These are phyloP conservation scores for Hyaloscypha hepaticicola DNA, from an alignment of 495 filamentous ascomycete genomes.

Conservation along the genomic window DNA sequence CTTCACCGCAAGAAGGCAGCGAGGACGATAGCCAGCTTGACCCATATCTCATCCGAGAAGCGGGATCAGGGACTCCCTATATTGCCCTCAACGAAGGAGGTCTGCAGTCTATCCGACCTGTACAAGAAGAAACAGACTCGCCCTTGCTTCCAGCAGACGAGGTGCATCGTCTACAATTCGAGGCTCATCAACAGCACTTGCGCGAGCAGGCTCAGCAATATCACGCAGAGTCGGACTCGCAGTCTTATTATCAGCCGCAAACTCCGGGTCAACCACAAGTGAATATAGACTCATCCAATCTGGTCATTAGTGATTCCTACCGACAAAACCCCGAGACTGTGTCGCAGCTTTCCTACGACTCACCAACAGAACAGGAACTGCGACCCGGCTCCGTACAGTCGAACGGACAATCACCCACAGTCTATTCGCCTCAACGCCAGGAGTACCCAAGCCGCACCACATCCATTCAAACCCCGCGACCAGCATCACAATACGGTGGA, in stretches of 20 bases:
- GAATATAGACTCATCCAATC: constrained; percentile 34
- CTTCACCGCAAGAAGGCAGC: constrained; percentile 33
- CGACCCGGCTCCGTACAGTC: constrained; percentile 36
- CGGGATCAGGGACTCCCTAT: background rate
- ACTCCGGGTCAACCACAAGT: constrained; percentile 20
- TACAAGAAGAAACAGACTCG: constrained; percentile 18
- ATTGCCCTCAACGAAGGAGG: constrained; percentile 29
- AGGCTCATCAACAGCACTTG: constrained; percentile 24
- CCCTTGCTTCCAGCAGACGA: constrained; percentile 18
- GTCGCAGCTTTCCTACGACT: constrained; percentile 64
- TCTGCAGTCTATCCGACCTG: constrained; percentile 31
- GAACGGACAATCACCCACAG: constrained; percentile 42
- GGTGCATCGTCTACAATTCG: constrained; percentile 21
- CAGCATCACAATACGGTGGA: constrained; percentile 38
- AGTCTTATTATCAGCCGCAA: constrained; percentile 25
- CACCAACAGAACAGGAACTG: constrained; percentile 42
- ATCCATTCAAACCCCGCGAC: constrained; percentile 35
- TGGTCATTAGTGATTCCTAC: constrained; percentile 37
- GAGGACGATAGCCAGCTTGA: constrained; percentile 33
- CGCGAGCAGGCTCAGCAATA: constrained; percentile 21
- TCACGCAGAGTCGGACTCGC: constrained; percentile 21
- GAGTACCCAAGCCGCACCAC: constrained; percentile 38
- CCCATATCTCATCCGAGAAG: constrained; percentile 23
- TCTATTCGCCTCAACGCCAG: constrained; percentile 35
- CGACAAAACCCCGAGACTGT: constrained; percentile 50